Evolutionary conservation across 2,329 filamentous ascomycete species (phyloP).

Genomic region (Colletotrichum sp.): DNA sequence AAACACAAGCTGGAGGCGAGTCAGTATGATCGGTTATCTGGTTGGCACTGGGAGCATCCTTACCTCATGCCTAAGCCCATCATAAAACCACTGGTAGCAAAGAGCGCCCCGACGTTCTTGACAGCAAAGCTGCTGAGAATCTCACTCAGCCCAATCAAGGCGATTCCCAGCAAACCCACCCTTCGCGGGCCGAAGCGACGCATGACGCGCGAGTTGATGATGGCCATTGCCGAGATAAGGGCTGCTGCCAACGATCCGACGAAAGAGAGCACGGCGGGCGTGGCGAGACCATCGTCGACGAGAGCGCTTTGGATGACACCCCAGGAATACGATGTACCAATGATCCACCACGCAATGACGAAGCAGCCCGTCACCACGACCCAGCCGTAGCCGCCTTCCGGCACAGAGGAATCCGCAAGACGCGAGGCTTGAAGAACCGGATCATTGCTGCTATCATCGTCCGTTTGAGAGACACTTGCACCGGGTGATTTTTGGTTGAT

Average conservation of each 20-base stretch:
- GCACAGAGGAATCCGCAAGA: constrained; percentile 48
- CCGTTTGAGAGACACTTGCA: not conserved
- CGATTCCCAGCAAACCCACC: constrained; percentile 53
- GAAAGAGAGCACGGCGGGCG: constrained; percentile 60
- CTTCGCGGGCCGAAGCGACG: constrained; percentile 50
- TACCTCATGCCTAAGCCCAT: constrained; percentile 35
- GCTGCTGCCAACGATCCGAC: constrained; percentile 59
- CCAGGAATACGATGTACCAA: constrained; percentile 63
- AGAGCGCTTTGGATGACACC: constrained; percentile 65
- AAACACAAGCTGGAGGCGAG: not conserved
- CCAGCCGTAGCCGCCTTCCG: constrained; percentile 64
- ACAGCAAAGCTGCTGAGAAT: constrained; percentile 45
- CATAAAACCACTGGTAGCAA: constrained; percentile 35
- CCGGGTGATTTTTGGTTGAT: not conserved
- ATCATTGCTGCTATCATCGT: not conserved
- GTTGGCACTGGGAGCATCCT: not conserved
- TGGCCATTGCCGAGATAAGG: constrained; percentile 54
- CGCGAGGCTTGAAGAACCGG: constrained; percentile 45
- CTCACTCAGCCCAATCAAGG: constrained; percentile 53
- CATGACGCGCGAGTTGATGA: constrained; percentile 57
- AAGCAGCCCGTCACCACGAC: constrained; percentile 55
- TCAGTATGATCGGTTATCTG: not conserved
- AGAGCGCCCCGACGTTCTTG: constrained; percentile 37
- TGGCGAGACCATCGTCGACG: constrained; percentile 50
- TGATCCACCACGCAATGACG: constrained; percentile 59